Base-by-base conservation (phyloP, 1,284 basidiomycete species). In the Chalciporus sp. region DNA sequence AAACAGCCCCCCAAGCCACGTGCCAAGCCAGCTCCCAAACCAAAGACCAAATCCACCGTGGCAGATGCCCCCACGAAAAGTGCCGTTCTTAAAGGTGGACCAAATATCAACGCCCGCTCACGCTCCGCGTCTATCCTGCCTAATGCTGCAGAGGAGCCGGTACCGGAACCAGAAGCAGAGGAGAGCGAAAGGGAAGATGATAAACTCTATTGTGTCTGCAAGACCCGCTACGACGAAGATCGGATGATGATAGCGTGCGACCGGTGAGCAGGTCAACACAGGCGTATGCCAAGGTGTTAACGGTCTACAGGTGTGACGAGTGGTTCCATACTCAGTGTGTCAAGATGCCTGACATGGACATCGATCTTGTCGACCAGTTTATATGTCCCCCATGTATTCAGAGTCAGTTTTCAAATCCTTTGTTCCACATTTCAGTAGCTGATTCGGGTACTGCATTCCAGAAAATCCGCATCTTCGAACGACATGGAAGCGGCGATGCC, bases 231-330 rank as follows among this genome's bases (percentile, higher is more conserved):
- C 60, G 88, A 94, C 59, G 89, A 92, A 66, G 88, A 91, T 65
- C 76, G 80, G 56, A 80, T 86, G 53, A 94, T 94, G 92, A 93
- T 94, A 68, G 91, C 90, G n/a, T 94, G 92, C 66, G 92, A 94
- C 74, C 80, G 84, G 90, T 91, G 60, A 42, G 79, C 68, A 42
- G 27, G 6, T 33, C 26, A 26, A 35, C 29, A 42, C 42, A 44
- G 10, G 23, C 17, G 42, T 0, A 17, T 31, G 37, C 12, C 17
- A 19, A n/a, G 40, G 60, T 57, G 46, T 29, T 33, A 47, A 42
- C 28, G 8, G 33, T 4, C 49, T 55, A 27, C 60, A 92, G 90
- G 28, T 94, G 92, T 68, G 92, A 94, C 64, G 89, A 93, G 58
- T 94, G 92, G 92, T 94, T 92, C 67, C 92, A 94, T 64, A 88